These are phyloP conservation scores for Cryptococcus depauperatus DNA, from an alignment of 1,284 basidiomycete species.

Conservation along the genomic window DNA sequence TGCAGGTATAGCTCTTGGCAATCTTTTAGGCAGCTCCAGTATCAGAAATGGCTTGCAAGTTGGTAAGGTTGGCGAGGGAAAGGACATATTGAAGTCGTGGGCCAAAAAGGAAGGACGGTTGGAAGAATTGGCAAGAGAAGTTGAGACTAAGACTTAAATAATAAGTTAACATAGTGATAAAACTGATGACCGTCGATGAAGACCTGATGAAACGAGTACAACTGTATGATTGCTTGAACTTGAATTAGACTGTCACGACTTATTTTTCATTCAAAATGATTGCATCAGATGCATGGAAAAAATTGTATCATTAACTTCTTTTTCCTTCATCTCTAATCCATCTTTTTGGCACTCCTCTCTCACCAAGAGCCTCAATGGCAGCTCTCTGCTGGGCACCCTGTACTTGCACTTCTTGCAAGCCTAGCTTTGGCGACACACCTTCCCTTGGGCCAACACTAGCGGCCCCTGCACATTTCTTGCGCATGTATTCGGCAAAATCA, in stretches of 20 bases:
- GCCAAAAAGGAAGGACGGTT: conserved; percentile 42
- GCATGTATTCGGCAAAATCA: conserved; percentile 68
- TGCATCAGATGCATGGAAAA: no score
- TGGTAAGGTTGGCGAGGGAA: conserved; percentile 32
- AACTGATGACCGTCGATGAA: no score
- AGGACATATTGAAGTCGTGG: conserved; percentile 24
- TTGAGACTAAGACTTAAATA: conserved; percentile 25
- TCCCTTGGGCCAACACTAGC: conserved; percentile 48
- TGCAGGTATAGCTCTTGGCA: conserved; percentile 76
- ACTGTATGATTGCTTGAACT: no score
- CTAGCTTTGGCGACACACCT: conserved; percentile 39
- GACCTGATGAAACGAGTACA: not conserved
- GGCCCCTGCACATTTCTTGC: conserved; percentile 64
- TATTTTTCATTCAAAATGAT: no score
- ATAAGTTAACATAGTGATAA: no score
- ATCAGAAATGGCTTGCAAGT: conserved; percentile 34
- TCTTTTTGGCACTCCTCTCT: conserved; percentile 64
- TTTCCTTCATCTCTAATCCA: conserved; percentile 54
- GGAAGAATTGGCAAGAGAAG: conserved; percentile 39
- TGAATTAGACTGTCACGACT: no score
- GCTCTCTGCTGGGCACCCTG: conserved; percentile 69
- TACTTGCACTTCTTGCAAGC: conserved; percentile 59
- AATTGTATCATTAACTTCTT: no score
- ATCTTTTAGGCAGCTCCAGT: conserved; percentile 56
- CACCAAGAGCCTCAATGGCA: conserved; percentile 58